These are phyloP conservation scores for Mycosarcoma maydis DNA, from an alignment of 1,284 basidiomycete genomes.

Conservation along the genomic window DNA sequence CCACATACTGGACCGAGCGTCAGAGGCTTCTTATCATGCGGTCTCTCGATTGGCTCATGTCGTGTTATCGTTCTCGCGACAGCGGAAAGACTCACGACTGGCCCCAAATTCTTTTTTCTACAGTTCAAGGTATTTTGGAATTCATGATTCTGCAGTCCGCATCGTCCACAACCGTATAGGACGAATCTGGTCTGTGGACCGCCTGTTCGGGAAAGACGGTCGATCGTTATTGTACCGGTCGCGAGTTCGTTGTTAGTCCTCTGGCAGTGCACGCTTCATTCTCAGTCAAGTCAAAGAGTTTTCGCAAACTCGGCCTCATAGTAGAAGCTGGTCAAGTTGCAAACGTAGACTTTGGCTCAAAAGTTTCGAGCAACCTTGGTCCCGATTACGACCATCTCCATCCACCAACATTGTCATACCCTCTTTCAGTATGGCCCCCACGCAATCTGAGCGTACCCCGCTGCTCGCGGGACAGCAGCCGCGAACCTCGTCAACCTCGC, in stretches of 20 bases:
- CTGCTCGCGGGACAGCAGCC: slow-evolving; percentile 38
- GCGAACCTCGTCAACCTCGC: slow-evolving; percentile 23
- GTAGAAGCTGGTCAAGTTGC: no score
- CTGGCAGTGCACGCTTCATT: not conserved
- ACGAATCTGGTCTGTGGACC: not conserved
- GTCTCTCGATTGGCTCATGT: not conserved
- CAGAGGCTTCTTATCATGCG: slow-evolving; percentile 2
- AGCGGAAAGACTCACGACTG: not conserved
- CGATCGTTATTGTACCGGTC: not conserved
- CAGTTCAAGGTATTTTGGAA: not conserved
- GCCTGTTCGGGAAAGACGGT: not conserved
- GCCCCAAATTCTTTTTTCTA: no score
- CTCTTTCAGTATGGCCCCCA: slow-evolving; percentile 21
- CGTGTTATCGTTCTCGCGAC: not conserved
- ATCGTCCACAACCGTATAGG: not conserved
- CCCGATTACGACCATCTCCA: slow-evolving; percentile 5
- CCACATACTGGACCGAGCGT: no score
- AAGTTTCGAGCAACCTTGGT: not conserved
- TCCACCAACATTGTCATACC: not conserved
- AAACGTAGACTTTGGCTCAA: no score
- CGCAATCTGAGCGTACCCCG: slow-evolving; percentile 49
- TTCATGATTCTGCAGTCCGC: not conserved
- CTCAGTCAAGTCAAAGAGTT: not conserved
- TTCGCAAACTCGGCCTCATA: not conserved
- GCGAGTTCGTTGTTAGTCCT: not conserved